Evolutionary conservation across 208 protist species (phyloP).

Genomic region (Strigomonas culicis): DNA sequence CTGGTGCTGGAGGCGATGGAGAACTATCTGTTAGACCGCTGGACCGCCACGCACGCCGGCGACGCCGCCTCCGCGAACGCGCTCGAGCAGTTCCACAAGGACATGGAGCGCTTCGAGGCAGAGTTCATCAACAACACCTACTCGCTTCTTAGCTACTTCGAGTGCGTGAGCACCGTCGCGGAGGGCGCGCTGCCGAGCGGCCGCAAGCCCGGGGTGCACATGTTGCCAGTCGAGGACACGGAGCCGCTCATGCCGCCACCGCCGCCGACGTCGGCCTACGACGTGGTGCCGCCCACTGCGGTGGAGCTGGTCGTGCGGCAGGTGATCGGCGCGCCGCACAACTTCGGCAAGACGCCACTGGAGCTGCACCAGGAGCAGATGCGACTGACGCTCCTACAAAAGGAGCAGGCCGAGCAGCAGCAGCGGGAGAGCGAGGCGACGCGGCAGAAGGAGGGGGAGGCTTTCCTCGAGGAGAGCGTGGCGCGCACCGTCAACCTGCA

Average conservation of each 20-base stretch:
- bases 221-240: slow-evolving; percentile 41
- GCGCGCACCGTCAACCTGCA: slow-evolving; percentile 14
- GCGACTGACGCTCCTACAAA: slow-evolving; percentile 42
- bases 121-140: slow-evolving; percentile 64
- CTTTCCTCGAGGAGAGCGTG: slow-evolving; percentile 13
- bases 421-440: slow-evolving; percentile 30
- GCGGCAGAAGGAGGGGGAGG: slow-evolving; percentile 20
- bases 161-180: slow-evolving; percentile 50
- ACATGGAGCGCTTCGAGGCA: slow-evolving; percentile 41
- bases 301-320: slow-evolving; percentile 47
- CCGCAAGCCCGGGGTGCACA: slow-evolving; percentile 29
- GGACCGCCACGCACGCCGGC: slow-evolving; percentile 25
- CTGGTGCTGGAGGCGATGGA: slow-evolving; percentile 73
- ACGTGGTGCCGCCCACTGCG: slow-evolving; percentile 21
- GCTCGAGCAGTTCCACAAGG: slow-evolving; percentile 58
- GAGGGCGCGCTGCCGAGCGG: slow-evolving; percentile 32
- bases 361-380: slow-evolving; percentile 71
- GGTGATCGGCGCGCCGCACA: slow-evolving; percentile 78
- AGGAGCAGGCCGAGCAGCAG: slow-evolving; percentile 37
- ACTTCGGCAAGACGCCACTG: slow-evolving; percentile 86
- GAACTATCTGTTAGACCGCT: slow-evolving; percentile 70
- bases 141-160: slow-evolving; percentile 74
- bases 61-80: slow-evolving; percentile 18
- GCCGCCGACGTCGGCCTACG: slow-evolving; percentile 57
- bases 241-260: slow-evolving; percentile 71